Base-by-base conservation (phyloP, 805 yeast species). In the Candida railenensis region DNA sequence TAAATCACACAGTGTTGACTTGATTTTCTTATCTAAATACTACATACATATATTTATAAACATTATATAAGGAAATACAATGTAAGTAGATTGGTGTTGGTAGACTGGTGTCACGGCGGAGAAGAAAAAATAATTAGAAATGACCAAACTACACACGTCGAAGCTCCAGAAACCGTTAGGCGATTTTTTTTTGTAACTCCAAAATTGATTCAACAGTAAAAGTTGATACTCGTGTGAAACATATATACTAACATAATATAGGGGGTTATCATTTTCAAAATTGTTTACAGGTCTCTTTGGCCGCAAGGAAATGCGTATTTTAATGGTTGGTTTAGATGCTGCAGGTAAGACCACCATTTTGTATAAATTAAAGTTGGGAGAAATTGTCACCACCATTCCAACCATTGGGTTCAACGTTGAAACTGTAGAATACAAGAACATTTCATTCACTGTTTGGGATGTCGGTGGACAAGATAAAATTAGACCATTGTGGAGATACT, bases 401-500 rank as follows among this genome's bases (percentile, higher is more conserved):
- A 90, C 97, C 57, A 89, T 90, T 71, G 97, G 97, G 64, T 90
- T 90, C 84, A 90, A 90, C 71, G 97, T 90, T 59, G 97, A 90
- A 76, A 90, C 97, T 52, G 96, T 90, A 63, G 96, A 90, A 78
- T 89, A 90, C 81, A 90, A 90, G 78, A 90, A 90, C 84, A 89
- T 90, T 72, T 86, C 96, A 38, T 90, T 90, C 77, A 89, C 96
- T 50, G 97, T 90, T 55, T 90, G 97, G 98, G 98, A 92, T 82
- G 97, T 91, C 61, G 98, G 98, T 87, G 98, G 98, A 82, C 98
- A 92, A 80, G 97, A 90, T 74, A 91, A 91, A 77, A 92, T 92
- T 66, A 88, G 98, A 78, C 97, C 98, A 50, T 79, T 92, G 73
- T 92, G 98, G 98, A 87, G 97, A 83, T 96, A 92, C 76, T 92